Conservation (phyloP, 306 rosid genomes). For the Cicer cuneatum region DNA sequence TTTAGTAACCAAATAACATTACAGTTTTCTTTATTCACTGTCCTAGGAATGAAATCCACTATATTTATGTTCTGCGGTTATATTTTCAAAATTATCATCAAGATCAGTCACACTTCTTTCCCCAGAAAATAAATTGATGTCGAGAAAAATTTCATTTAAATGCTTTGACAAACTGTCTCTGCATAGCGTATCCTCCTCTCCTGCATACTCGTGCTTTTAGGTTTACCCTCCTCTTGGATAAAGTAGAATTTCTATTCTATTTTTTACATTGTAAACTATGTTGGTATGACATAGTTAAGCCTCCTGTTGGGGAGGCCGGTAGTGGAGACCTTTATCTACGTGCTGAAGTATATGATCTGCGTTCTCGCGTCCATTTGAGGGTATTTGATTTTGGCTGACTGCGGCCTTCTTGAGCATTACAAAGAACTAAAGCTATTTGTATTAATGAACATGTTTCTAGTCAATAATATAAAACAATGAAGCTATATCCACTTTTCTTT, state of each 20-base stretch:
- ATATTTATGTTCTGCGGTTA: background rate
- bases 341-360: background rate
- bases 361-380: background rate
- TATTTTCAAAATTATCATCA: background rate
- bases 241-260: background rate
- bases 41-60: conserved; percentile 9
- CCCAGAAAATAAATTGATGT: background rate
- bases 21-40: conserved; percentile 10
- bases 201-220: background rate
- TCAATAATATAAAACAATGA: background rate
- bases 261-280: background rate
- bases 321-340: background rate
- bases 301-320: background rate
- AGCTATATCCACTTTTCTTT: conserved; percentile 12
- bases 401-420: background rate
- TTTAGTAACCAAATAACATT: conserved; percentile 10
- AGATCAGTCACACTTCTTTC: background rate
- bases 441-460: background rate
- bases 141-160: background rate
- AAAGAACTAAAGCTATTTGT: background rate
- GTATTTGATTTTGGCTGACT: background rate
- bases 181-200: background rate
- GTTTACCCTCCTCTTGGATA: background rate
- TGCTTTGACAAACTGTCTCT: background rate
- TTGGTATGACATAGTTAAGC: background rate